These are phyloP conservation scores for Sphagnum fallax DNA, from an alignment of 228 moss, liverwort and hornwort species.

Conservation along the genomic window DNA sequence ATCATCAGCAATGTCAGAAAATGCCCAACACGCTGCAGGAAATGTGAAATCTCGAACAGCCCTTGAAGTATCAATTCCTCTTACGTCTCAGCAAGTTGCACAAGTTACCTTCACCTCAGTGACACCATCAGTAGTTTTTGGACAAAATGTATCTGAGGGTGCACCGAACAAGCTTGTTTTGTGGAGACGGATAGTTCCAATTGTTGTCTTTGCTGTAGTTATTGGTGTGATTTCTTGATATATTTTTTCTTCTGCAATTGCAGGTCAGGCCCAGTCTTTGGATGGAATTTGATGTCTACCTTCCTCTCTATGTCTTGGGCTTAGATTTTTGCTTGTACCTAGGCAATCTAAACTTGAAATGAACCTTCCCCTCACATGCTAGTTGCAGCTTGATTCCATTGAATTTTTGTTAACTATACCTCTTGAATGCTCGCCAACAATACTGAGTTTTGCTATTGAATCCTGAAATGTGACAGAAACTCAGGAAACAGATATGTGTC, in stretches of 20 bases:
- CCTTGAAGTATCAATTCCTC: slow-evolving; percentile 9
- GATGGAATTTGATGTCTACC: too few relatives aligned
- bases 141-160: slow-evolving; percentile 19
- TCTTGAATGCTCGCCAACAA: too few relatives aligned
- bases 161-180: slow-evolving; percentile 25
- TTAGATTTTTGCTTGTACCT: too few relatives aligned
- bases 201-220: slow-evolving; percentile 43
- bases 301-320: too few relatives aligned
- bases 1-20: not conserved
- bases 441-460: too few relatives aligned
- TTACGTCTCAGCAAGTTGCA: slow-evolving; percentile 15
- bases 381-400: too few relatives aligned
- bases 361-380: too few relatives aligned
- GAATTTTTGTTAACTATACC: too few relatives aligned
- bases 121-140: slow-evolving; percentile 28
- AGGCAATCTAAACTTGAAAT: too few relatives aligned
- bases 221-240: slow-evolving; percentile 36
- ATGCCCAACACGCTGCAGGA: slow-evolving; percentile 1
- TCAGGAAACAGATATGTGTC: too few relatives aligned
- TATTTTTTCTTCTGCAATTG: not conserved
- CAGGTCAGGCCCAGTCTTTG: too few relatives aligned
- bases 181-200: slow-evolving; percentile 41
- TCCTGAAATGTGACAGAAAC: too few relatives aligned
- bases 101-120: slow-evolving; percentile 22
- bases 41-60: slow-evolving; percentile 11